Base-by-base conservation (phyloP, 2,329 filamentous ascomycete species). In the Xylariaceae sp. region DNA sequence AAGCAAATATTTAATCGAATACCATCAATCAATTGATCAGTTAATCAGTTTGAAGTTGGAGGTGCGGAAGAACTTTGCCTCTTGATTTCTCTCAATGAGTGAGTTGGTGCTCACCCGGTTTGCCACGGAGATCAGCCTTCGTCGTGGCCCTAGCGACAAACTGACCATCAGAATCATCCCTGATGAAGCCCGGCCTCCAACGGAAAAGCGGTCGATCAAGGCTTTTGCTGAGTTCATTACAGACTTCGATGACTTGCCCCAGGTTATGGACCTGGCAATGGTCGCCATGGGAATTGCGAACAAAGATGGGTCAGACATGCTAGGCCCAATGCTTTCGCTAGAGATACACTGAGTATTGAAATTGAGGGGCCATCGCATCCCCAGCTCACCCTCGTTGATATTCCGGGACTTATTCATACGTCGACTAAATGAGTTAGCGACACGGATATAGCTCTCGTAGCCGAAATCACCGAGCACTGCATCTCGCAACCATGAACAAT, bases 61-160 rank as follows among this genome's bases (percentile, higher is more conserved):
- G 7, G n/a, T 21, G 3, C 26, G n/a, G 36, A 60, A 60, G 36
- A 52, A 60, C 4, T 2, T 43, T 19, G 33, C 16, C 37, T 62
- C 46, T 6, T 26, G 1, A n/a, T 61, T 61, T 14, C 51, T 40
- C 36, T 56, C 51, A 7, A 12, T 4, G 26, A 58, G 29, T 2
- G 56, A 45, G 33, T 19, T 21, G 19, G 5, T 23, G 12, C 26
- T 19, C 62, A 85, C 84, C 0, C 73, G 80, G 0, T 85, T 85
- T 56, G 78, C 83, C 0, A 86, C 81, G 0, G 80, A 86, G 62
- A 72, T 86, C 9, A 75, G 80, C 11, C 72, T 85, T 2, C 76
- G 81, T 3, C 75, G 45, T 17, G 28, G 37, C 7, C 75, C 7
- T 67, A 58, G 7, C 16, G 16, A 53, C 9, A 44, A 14, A 14